These are phyloP conservation scores for Yamadazyma mexicana DNA, from an alignment of 1,139 yeast genomes.

Conservation along the genomic window DNA sequence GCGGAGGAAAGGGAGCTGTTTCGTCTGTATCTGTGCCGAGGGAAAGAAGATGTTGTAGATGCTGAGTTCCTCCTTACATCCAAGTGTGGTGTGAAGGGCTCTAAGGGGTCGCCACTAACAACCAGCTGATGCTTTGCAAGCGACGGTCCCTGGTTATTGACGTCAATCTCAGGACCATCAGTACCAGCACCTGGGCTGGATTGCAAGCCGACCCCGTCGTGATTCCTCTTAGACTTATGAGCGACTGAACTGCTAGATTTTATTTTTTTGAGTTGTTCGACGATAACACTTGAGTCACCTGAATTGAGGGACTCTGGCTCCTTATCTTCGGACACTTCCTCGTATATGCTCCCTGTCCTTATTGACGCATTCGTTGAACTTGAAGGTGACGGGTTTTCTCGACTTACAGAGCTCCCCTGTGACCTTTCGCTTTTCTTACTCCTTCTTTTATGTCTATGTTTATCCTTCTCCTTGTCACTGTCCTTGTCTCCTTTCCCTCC, in stretches of 20 bases:
- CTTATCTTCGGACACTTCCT: constrained; percentile 6
- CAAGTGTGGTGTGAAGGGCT: constrained; percentile 2
- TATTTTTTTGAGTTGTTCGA: neutral
- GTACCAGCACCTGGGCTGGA: neutral
- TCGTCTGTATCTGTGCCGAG: constrained; percentile 11
- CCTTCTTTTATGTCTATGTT: constrained; percentile 13
- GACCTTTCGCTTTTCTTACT: constrained; percentile 10
- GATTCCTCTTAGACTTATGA: neutral
- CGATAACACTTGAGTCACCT: neutral
- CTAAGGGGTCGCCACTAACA: constrained; percentile 3
- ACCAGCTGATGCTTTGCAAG: neutral
- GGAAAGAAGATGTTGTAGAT: constrained; percentile 14
- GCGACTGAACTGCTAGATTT: neutral
- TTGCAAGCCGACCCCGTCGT: no score
- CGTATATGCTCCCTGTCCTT: constrained; percentile 13
- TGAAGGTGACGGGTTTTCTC: constrained; percentile 7
- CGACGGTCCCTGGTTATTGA: neutral
- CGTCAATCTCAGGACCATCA: neutral
- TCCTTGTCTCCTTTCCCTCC: constrained; percentile 10
- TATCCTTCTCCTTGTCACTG: neutral
- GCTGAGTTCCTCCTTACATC: constrained; percentile 14
- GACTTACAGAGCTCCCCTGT: constrained; percentile 2
- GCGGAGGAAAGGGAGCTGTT: constrained; percentile 17
- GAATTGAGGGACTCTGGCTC: neutral
- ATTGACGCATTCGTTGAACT: constrained; percentile 15